Base-by-base conservation (phyloP, 768 basidiomycete genomes). In the Cystoderma amianthinum region DNA sequence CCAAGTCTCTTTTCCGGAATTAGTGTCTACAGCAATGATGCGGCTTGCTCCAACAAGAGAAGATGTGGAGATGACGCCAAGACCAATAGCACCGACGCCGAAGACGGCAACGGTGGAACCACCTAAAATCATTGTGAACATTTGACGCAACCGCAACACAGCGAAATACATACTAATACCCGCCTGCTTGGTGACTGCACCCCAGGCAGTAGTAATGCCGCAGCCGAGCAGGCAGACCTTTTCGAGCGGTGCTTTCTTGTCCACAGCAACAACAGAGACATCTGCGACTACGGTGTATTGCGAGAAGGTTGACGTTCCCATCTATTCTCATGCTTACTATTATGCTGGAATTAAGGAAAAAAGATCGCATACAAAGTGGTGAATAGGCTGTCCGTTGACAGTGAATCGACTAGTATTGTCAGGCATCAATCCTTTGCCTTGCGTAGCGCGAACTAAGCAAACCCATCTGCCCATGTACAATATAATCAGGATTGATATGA, bases 241-340 rank as follows among this genome's bases (percentile, higher is more conserved):
- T 20, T 97, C 86, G 11, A 99, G 76, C 6, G 92, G 91, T 1
- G 96, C 96, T 45, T 75, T 68, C 45, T 78, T 72, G 65, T 83
- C 82, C 45, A 99, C 82, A 12, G 90, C 80, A 39, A 98, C 96
- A 18, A 99, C 88, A 15, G 94, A 98, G 34, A 93, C 93, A 49
- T 99, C 93, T 35, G 92, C 88, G 2, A 99, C 92, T 44, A 99
- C 96, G 5, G 96, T 96, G 71, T 98, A 99, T 60, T 98, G 94
- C n/a, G 95, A 96, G 71, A 99, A 99, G 2, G 96, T 95, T 22
- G 95, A 98, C 19, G 86, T 91, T 32, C 96, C 96, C 96, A 98
- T 99, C 93, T 96, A 24, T 21, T 33, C 28, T 33, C n/a, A 36
- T 12, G 25, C 40, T 36, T 42, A 36, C 44, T 30, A 36, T 25